A percentile compares a stretch with the other conserved stretches of the same genome.
Evolutionary conservation across 345 rosid genomes (phyloP).

Genomic region (Euphorbia tirucalli): DNA sequence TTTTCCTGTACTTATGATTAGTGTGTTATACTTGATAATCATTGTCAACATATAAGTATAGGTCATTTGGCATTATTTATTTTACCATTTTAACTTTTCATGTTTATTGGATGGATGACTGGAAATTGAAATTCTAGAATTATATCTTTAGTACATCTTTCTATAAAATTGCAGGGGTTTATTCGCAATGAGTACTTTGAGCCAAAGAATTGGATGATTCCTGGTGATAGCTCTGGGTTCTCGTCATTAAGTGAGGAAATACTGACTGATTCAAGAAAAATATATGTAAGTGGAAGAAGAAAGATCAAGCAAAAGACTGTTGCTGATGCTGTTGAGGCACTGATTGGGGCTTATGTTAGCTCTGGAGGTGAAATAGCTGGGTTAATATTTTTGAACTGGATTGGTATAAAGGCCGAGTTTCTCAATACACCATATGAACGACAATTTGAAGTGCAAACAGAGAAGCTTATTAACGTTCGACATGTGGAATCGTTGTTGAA

Average conservation of each 20-base stretch:
- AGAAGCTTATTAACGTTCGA: constrained; percentile 44
- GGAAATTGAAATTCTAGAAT: not conserved
- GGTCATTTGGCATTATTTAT: no score
- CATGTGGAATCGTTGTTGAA: constrained; percentile 52
- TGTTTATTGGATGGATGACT: not conserved
- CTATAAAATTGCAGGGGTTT: constrained; percentile 54
- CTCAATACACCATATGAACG: constrained; percentile 30
- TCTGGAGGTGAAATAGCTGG: constrained; percentile 68
- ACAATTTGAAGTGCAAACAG: constrained; percentile 28
- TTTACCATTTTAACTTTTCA: not conserved
- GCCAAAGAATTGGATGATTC: constrained; percentile 69
- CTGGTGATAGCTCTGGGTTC: constrained; percentile 48
- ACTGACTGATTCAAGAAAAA: constrained; percentile 33
- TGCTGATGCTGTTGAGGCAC: constrained; percentile 86
- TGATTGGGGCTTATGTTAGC: constrained; percentile 79
- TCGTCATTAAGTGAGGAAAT: constrained; percentile 35
- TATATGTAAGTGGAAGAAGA: constrained; percentile 44
- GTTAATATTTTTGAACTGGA: constrained; percentile 60
- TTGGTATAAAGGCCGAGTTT: constrained; percentile 63
- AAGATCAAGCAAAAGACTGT: constrained; percentile 56
- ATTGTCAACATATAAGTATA: not conserved
- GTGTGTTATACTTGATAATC: not conserved
- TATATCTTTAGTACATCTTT: not conserved
- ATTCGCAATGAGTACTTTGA: constrained; percentile 69
- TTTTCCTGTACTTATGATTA: not conserved